These are phyloP conservation scores for Penicillium italicum DNA, from an alignment of 2,329 filamentous ascomycete genomes.

Conservation along the genomic window DNA sequence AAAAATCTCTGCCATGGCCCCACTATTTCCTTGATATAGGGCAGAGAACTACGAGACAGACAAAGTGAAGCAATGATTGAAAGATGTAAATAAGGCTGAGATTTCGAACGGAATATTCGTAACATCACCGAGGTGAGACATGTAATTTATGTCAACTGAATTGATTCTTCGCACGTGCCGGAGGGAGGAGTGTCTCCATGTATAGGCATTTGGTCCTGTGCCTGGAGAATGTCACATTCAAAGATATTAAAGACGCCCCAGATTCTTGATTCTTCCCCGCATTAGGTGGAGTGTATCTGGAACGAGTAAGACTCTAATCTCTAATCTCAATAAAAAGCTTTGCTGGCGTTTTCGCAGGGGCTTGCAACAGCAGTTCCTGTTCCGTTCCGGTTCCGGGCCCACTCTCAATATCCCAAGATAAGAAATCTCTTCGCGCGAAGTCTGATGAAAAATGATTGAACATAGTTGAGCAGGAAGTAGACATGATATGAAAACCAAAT, in stretches of 20 bases:
- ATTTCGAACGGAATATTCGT: too few species aligned
- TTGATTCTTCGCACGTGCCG: not conserved
- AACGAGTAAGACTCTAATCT: not conserved
- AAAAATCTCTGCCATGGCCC: conserved; percentile 2
- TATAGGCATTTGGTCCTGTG: not conserved
- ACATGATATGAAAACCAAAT: too few species aligned
- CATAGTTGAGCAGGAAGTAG: not conserved
- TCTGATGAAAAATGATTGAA: not conserved
- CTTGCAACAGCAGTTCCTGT: not conserved
- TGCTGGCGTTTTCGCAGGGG: not conserved
- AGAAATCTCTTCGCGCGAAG: not conserved
- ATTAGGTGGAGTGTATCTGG: not conserved
- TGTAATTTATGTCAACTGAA: not conserved
- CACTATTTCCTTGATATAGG: not conserved
- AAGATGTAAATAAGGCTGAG: not conserved
- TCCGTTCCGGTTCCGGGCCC: not conserved
- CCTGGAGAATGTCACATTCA: not conserved
- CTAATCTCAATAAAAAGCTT: not conserved
- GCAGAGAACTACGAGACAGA: not conserved
- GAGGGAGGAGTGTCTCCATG: not conserved
- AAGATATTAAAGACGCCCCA: not conserved
- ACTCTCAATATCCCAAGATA: not conserved
- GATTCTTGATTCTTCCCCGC: not conserved
- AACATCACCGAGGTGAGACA: too few species aligned
- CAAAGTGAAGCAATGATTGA: not conserved